These are phyloP conservation scores for Sonneratia caseolaris DNA, from an alignment of 345 rosid species.

Conservation along the genomic window DNA sequence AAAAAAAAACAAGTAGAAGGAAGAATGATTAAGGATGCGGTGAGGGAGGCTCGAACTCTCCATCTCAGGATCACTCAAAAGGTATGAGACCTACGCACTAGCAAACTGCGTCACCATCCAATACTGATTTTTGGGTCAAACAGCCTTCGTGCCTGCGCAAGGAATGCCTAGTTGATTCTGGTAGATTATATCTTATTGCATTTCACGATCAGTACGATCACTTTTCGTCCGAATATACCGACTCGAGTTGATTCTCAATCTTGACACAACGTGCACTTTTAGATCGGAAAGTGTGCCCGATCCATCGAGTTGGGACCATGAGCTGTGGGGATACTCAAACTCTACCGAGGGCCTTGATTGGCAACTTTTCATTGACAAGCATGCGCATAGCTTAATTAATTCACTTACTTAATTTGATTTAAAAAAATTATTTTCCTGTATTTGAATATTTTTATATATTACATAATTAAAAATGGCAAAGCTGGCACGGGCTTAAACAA, in stretches of 20 bases:
- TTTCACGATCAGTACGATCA: too few species aligned
- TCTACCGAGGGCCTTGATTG: neutral
- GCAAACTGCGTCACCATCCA: slow-evolving; percentile 98
- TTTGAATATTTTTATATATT: too few species aligned
- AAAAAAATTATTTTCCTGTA: neutral
- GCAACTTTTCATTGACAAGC: slow-evolving; percentile 4
- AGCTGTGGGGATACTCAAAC: neutral
- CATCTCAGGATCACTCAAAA: slow-evolving; percentile 82
- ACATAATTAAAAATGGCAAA: too few species aligned
- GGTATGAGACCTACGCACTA: slow-evolving; percentile 98
- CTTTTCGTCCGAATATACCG: too few species aligned
- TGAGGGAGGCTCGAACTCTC: slow-evolving; percentile 95
- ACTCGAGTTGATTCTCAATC: neutral
- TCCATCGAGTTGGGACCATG: neutral
- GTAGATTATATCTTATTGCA: too few species aligned
- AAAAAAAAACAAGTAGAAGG: slow-evolving; percentile 19
- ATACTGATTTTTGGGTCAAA: too few species aligned
- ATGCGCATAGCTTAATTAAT: neutral
- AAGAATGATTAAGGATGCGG: slow-evolving; percentile 16
- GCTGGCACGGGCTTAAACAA: too few species aligned
- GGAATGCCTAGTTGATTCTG: too few species aligned
- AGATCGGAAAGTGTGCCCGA: neutral
- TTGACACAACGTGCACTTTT: neutral
- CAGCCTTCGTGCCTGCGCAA: too few species aligned
- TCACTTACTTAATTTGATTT: neutral